Base-by-base conservation (phyloP, 116 monocot species). In the Dioscorea cayenensis region DNA sequence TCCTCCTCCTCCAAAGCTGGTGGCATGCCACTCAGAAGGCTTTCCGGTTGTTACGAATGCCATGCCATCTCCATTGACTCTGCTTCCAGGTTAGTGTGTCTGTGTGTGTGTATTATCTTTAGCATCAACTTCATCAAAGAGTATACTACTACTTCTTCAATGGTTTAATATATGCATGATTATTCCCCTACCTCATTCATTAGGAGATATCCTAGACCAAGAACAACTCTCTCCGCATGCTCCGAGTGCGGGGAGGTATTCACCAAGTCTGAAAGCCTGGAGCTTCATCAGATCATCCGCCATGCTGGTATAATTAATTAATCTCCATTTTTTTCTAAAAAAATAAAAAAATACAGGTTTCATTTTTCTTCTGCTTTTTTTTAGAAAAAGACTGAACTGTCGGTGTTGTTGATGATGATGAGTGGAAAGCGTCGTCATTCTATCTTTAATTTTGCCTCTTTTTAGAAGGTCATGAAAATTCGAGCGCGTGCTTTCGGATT, bases 11-110 rank as follows among this genome's bases (percentile, higher is more conserved):
- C 29, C 23, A 69, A 52, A 36, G 48, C 43, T 12, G 68, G 80
- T 3, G 83, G 85, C 1, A 64, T 82, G 72, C 90, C 77, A 37
- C 81, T 96, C 19, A 70, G 84, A 63, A 80, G 80, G 66, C 75
- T 96, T 63, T 86, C 96, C 29, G 90, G 96, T 12, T 96, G 96
- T 81, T 92, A 92, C 79, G 92, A 96, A 90, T 96, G 96, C 73
- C 92, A 83, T 37, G 84, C 96, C 27, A 73, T 92, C 43, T 77
- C 82, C 25, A 84, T 78, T 2, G 81, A 86, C 32, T 76, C 83
- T 6, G 60, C 67, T 38, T 65, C 77, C 14, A 79, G 77, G 66
- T 85, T 18, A 16, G 17, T 32, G 43, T 25, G 25, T 1, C 1
- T 25, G 25, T 25, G 25, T 25, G 1, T 25, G 25, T 0, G 1